Percentiles rank a stretch among this genome's conserved stretches.
phyloP scores from a whole-genome alignment of 768 basidiomycete species.

The Saitozyma podzolica region DNA sequence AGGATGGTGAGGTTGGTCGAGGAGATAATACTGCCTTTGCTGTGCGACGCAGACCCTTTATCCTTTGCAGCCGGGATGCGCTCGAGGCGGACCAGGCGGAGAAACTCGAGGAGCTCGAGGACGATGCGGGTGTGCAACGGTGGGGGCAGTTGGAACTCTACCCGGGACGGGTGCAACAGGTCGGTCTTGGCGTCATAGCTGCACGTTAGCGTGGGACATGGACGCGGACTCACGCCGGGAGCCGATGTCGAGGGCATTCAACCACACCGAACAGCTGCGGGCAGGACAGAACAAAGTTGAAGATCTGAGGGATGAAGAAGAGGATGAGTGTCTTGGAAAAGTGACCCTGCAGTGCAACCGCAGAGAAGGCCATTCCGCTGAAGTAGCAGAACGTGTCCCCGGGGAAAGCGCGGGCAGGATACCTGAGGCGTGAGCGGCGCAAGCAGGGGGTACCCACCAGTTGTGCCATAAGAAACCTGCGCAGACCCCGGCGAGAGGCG shows the following conservation, averaged over 20 bases:
- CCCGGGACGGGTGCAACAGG: slow-evolving; percentile 74
- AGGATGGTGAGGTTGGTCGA: slow-evolving; percentile 88
- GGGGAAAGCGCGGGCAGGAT: slow-evolving; percentile 89
- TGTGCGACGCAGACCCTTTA: background rate
- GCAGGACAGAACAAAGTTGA: slow-evolving; percentile 92
- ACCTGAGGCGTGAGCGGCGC: slow-evolving; percentile 61
- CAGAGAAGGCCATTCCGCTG: slow-evolving; percentile 97
- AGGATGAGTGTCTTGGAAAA: slow-evolving; percentile 94
- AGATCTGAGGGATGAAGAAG: slow-evolving; percentile 96
- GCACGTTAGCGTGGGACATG: background rate
- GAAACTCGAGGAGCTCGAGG: slow-evolving; percentile 62
- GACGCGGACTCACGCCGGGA: slow-evolving; percentile 68
- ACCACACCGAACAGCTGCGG: slow-evolving; percentile 94
- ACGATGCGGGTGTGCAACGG: slow-evolving; percentile 60
- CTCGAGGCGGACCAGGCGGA: slow-evolving; percentile 68
- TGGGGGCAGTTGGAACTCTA: slow-evolving; percentile 63
- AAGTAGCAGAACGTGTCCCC: slow-evolving; percentile 98
- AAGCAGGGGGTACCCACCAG: slow-evolving; percentile 63
- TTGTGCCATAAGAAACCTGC: slow-evolving; percentile 91
- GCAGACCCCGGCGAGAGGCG: slow-evolving; percentile 88
- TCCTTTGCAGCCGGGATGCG: background rate
- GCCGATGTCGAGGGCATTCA: slow-evolving; percentile 87
- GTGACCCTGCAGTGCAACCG: slow-evolving; percentile 94
- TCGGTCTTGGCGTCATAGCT: slow-evolving; percentile 77
- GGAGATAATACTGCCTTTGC: slow-evolving; percentile 58